A percentile compares a stretch with the other conserved stretches of the same genome.
Evolutionary conservation across 257 asterid species (phyloP).

Genomic region (Perilla frutescens): DNA sequence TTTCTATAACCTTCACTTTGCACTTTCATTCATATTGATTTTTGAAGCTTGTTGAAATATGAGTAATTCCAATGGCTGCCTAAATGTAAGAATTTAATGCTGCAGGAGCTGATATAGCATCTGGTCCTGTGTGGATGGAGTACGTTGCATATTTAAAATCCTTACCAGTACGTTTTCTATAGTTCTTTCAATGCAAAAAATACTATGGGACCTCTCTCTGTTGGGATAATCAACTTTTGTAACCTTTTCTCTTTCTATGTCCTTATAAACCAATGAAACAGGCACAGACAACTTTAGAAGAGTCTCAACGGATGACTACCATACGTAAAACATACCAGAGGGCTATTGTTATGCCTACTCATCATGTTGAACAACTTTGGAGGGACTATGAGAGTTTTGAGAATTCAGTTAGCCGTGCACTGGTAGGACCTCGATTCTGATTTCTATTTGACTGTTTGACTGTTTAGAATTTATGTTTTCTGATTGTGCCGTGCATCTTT

Average conservation of each 20-base stretch:
- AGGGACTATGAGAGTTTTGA: constrained; percentile 97
- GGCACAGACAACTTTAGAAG: constrained; percentile 80
- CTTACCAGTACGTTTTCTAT: constrained; percentile 67
- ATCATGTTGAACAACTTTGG: constrained; percentile 95
- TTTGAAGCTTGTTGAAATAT: constrained; percentile 3
- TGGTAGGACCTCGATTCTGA: constrained; percentile 56
- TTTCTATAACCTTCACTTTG: constrained; percentile 14
- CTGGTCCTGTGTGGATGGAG: constrained; percentile 99
- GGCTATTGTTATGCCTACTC: constrained; percentile 90
- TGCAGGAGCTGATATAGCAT: constrained; percentile 88
- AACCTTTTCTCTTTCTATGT: constrained; percentile 11
- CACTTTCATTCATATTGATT: neutral
- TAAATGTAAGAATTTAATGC: constrained; percentile 14
- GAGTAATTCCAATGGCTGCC: neutral
- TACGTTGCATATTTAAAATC: constrained; percentile 85
- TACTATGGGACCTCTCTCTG: constrained; percentile 28
- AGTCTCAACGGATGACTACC: constrained; percentile 84
- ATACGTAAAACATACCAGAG: constrained; percentile 88
- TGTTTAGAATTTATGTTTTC: constrained; percentile 16
- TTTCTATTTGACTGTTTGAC: constrained; percentile 18
- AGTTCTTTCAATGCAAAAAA: constrained; percentile 22
- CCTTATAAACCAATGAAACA: constrained; percentile 46
- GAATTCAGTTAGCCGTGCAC: constrained; percentile 90
- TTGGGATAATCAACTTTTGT: constrained; percentile 24
- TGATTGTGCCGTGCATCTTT: neutral